Base-by-base conservation (phyloP, 768 basidiomycete species). In the Naganishia friedmannii region DNA sequence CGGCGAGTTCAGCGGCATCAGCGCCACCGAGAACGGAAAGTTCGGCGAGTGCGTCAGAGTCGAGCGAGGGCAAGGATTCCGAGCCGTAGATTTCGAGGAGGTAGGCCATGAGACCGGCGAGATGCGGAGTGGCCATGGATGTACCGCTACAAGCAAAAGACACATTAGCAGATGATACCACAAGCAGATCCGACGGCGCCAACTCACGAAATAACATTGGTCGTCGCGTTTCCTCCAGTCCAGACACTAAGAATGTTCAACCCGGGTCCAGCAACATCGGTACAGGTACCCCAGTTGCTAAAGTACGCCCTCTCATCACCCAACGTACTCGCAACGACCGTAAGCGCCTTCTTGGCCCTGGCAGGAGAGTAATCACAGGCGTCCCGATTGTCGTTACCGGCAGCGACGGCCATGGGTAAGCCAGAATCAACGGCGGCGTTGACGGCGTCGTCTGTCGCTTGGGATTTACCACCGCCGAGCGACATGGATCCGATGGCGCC, bases 331-430 rank as follows among this genome's bases (percentile, higher is more conserved):
- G 96, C 96, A 74, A 90, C 96, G 67, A 98, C 96, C 58, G 96
- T 97, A 72, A 99, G 86, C 19, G 96, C 92, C 67, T 90, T 88
- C 83, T 89, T 86, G 5, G 96, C 87, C 8, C 87, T 87, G 31
- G 94, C 96, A 42, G 96, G 96, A 0, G 94, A 98, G 83, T 90
- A 96, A 74, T 84, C 84, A 85, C 95, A 98, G 15, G 93, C 93
- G 77, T 95, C 90, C 75, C 86, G 87, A 83, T 90, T 88, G 77
- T 92, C 90, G 74, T 75, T 83, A 87, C 92, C 93, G 71, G 94
- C 94, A 72, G 95, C 95, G 71, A 99, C 96, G 72, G 95, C 92
- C 74, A 98, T 96, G 85, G 97, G 93, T 39, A 99, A 85, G 46
- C 96, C 96, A 42, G 80, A 72, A 10, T 87, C 85, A 67, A 95